Evolutionary conservation across 1,139 yeast species (phyloP), one percentile per base, ranked within the genome.

Genomic region (Pichia sp.): DNA sequence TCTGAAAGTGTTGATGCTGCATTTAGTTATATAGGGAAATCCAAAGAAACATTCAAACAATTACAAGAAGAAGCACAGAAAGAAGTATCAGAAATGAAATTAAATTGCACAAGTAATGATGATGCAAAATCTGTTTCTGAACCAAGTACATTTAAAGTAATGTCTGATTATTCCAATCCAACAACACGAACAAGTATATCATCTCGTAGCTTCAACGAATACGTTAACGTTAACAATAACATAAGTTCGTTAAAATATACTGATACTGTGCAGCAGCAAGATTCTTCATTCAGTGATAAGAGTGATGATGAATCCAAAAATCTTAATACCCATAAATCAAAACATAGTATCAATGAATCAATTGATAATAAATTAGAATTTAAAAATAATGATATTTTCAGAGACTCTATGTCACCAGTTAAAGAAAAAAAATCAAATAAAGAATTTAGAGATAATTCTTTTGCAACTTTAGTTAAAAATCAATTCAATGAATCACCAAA

Each of bases 81-180:
- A 4, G 63, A 60, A 45, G 55, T 49, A 3, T 43, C 46, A 12
- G 39, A 45, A 35, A 35, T 30, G 22, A 45, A 28, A 40, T 23
- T 42, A 11, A 32, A 33, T 23, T 41, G 24, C 29, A 38, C 44
- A 5, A 23, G 29, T 24, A 31, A 30, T n/a, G 41, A 31, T 22
- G 41, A 31, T 32, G 38, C 32, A 24, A 45, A 50, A 23, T 49
- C 55, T 3, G 39, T 41, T 28, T 57, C 61, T 1, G 60, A 58
- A 40, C 57, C 60, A 31, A 53, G 58, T 39, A 55, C 63, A 3
- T 52, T 46, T 34, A 55, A 58, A 33, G 51, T 55, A 1, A 52
- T 54, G 48, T 59, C 62, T 2, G 62, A 59, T 3, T 76, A 73
- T 55, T 75, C 82, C 1, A 68, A 70, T 47, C 76, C 77, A 26